Evolutionary conservation across 768 basidiomycete species (phyloP), one percentile per base, ranked within the genome.

Genomic region (Mycena maculata): DNA sequence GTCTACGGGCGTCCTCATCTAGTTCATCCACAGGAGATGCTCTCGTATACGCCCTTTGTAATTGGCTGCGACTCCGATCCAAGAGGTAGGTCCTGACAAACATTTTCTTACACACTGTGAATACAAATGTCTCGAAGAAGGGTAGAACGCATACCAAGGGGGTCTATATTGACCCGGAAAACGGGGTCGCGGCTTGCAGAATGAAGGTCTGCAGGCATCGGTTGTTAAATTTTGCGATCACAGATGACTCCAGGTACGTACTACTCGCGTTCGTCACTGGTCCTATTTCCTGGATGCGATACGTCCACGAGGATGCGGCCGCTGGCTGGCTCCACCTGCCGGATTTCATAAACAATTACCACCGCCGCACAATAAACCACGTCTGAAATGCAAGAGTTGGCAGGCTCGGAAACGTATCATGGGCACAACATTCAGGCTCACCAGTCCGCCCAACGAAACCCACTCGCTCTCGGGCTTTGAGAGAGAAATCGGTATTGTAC

Each of bases 401-500:
- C n/a, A n/a, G n/a, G n/a, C n/a, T n/a, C n/a, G n/a, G n/a, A n/a
- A n/a, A n/a, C n/a, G n/a, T n/a, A n/a, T n/a, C n/a, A n/a, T n/a
- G n/a, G n/a, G n/a, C n/a, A n/a, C n/a, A n/a, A n/a, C n/a, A n/a
- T n/a, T n/a, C n/a, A n/a, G n/a, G n/a, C n/a, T n/a, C n/a, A 79
- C 89, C 90, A 15, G 94, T 95, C 39, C 95, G 84, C 7, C 95
- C 95, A 33, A 96, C 79, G n/a, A 96, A 78, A 13, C 95, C 93
- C 44, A 94, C 84, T 41, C 93, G 87, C 76, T 95, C 93, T 39
- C 87, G 84, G 0, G 91, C 86, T 69, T 85, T 86, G 60, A 96
- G 80, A 1, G 84, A 77, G 77, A 96, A 95, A 1, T 92, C 92
- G 5, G 95, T 82, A 38, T 86, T 84, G 63, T 90, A 90, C 36